Percentiles rank a stretch among this genome's conserved stretches.
phyloP scores from a whole-genome alignment of 106 monocot species.

The Dioscorea zingiberensis region DNA sequence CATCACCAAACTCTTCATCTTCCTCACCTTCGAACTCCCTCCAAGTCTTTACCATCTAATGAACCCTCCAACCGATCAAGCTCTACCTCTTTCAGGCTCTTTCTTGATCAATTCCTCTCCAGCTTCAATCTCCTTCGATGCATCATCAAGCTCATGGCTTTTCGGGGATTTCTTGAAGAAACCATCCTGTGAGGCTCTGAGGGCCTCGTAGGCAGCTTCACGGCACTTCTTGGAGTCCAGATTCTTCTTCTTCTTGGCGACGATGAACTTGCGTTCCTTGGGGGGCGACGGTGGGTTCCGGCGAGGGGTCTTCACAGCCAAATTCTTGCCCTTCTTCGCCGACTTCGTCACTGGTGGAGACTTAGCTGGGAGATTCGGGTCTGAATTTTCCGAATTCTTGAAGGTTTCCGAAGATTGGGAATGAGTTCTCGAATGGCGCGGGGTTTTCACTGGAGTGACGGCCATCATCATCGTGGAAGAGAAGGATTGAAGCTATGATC shows the following conservation, averaged over 20 bases:
- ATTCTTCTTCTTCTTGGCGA: constrained; percentile 54
- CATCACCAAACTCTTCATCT: constrained; percentile 56
- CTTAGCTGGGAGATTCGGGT: constrained; percentile 34
- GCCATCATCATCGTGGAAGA: too few relatives aligned
- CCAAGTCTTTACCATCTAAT: constrained; percentile 8
- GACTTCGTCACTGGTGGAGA: constrained; percentile 11
- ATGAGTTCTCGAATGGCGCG: too few relatives aligned
- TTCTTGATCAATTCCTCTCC: neutral
- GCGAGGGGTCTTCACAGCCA: constrained; percentile 13
- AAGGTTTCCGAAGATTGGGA: neutral
- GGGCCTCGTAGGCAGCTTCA: constrained; percentile 56
- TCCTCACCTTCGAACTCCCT: constrained; percentile 40
- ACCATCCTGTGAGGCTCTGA: constrained; percentile 72
- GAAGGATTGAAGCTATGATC: too few relatives aligned
- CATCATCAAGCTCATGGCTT: neutral
- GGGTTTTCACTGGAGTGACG: too few relatives aligned
- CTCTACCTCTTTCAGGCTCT: too few relatives aligned
- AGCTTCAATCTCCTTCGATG: neutral
- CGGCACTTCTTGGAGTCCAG: constrained; percentile 33
- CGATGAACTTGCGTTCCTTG: constrained; percentile 48
- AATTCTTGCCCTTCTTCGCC: constrained; percentile 2
- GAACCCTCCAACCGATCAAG: too few relatives aligned
- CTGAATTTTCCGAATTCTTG: constrained; percentile 29
- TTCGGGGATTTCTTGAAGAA: constrained; percentile 35
- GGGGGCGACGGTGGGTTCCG: constrained; percentile 19